Conservation (phyloP, 2,329 filamentous ascomycete species). For the Pseudomassariella vexata region DNA sequence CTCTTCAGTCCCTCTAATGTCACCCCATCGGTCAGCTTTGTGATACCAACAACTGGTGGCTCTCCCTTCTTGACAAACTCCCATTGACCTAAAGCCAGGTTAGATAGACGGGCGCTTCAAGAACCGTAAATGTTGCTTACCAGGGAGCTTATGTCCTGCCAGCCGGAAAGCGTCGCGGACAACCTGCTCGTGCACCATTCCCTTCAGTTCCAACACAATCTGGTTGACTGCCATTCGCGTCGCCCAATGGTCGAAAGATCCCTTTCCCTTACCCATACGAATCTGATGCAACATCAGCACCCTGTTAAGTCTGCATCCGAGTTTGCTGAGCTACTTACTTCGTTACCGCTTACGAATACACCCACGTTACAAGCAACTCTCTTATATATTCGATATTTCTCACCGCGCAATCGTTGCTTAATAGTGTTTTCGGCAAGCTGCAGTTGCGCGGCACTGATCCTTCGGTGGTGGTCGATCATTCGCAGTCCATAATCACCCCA, state of each 20-base stretch:
- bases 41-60: conserved; percentile 83
- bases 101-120: neutral
- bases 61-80: conserved; percentile 95
- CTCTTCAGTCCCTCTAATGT: conserved; percentile 80
- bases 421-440: conserved; percentile 93
- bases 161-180: conserved; percentile 89
- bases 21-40: conserved; percentile 75
- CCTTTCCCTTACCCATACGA: conserved; percentile 99
- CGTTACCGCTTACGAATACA: conserved; percentile 92
- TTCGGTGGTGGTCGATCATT: conserved; percentile 87
- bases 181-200: conserved; percentile 89
- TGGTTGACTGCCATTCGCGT: conserved; percentile 84
- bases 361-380: conserved; percentile 88
- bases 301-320: conserved; percentile 2
- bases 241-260: conserved; percentile 95
- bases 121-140: conserved; percentile 40
- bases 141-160: conserved; percentile 91
- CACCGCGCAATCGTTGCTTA: conserved; percentile 77
- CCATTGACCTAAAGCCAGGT: conserved; percentile 57
- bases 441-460: conserved; percentile 80
- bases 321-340: conserved; percentile 35
- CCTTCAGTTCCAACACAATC: conserved; percentile 87
- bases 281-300: conserved; percentile 41
- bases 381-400: conserved; percentile 90
- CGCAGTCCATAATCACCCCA: conserved; percentile 96